Evolutionary conservation across 2,329 filamentous ascomycete species (phyloP).

Genomic region (Xylariaceae sp.): DNA sequence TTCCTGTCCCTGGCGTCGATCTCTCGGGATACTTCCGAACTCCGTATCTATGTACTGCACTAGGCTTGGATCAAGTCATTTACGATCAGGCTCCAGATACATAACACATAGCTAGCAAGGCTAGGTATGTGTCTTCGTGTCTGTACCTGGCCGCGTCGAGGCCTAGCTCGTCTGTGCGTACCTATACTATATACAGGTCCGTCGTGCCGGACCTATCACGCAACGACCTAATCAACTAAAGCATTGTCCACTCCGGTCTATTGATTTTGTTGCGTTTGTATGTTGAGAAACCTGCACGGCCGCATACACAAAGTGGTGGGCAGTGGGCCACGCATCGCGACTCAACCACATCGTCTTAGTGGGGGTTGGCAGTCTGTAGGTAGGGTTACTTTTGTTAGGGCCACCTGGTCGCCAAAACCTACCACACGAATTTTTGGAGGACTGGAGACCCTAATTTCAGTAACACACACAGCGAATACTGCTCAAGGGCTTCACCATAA

Average conservation of each 20-base stretch:
- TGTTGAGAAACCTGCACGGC: not conserved
- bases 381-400: conserved; percentile 25
- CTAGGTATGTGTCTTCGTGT: not conserved
- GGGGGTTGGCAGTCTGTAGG: not conserved
- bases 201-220: not conserved
- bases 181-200: not conserved
- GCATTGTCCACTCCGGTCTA: conserved; percentile 1
- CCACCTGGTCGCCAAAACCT: too few species aligned
- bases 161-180: conserved; percentile 4
- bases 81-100: not conserved
- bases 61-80: too few species aligned
- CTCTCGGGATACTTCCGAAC: conserved; percentile 3
- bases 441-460: conserved; percentile 11
- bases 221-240: too few species aligned
- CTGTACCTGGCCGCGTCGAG: not conserved
- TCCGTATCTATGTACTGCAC: not conserved
- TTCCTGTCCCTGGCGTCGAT: conserved; percentile 13
- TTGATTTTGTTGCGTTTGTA: conserved; percentile 21
- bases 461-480: conserved; percentile 13
- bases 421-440: not conserved
- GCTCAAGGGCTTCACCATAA: not conserved
- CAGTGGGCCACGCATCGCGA: conserved; percentile 2
- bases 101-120: not conserved
- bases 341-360: not conserved
- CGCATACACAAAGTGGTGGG: conserved; percentile 1